Evolutionary conservation across 768 basidiomycete species (phyloP), one percentile per base, ranked within the genome.

Genomic region (Lactarius trivialis): DNA sequence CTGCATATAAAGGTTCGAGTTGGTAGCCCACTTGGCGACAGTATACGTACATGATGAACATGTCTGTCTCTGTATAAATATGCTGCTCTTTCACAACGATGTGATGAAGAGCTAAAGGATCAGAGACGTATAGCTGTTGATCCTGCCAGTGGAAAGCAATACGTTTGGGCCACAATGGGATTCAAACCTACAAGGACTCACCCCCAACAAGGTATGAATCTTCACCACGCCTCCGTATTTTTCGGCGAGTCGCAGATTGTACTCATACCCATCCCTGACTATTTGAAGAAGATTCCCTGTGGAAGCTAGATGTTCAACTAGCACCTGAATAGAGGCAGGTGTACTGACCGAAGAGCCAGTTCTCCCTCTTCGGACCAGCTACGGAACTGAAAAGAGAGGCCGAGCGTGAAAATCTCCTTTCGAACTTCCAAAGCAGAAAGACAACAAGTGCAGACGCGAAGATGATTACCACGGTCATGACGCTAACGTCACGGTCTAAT

Each of bases 171-270:
- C 58, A 14, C 66, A 60, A 26, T 64, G 56, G 58, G 58, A 68
- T 28, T 67, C 67, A 3, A 68, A 33, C 19, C 67, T 62, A 34
- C 68, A 57, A 4, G 67, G 64, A 32, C 58, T 66, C 64, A 76
- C 76, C 39, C 76, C 74, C 14, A 76, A 69, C 50, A 77, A 43
- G 2, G 70, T 75, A 33, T 77, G 60, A 32, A 76, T 64, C 57
- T 69, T 77, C 65, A 76, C 57, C 0, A 57, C 71, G 0, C 76
- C 74, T 1, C 76, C 76, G 52, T 76, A 77, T 30, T 63, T 33
- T n/a, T 68, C 58, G 7, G 60, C 70, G 34, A 77, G 50, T 28
- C 60, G 58, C 15, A 72, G 71, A 56, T 74, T 73, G 59, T 75
- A 77, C 0, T 61, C 58, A 8, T 70, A 50, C 0, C 73, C 73